Evolutionary conservation across 148 eudicot genomes (phyloP).

Genomic region (Rhododendron mucronatum): DNA sequence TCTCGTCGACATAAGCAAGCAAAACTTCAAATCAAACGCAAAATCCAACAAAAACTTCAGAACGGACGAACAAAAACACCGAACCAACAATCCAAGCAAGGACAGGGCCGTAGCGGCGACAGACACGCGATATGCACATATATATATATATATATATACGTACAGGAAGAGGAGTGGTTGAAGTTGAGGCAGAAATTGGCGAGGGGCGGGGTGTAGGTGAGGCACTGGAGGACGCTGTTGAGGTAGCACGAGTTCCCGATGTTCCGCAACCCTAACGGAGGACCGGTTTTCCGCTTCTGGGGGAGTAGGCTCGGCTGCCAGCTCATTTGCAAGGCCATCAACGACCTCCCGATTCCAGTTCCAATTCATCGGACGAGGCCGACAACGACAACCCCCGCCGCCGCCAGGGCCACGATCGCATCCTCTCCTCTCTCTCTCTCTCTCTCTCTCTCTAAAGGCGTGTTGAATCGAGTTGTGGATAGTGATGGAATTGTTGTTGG

Average conservation of each 20-base stretch:
- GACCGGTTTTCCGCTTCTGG: slow-evolving; percentile 48
- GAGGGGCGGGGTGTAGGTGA: slow-evolving; percentile 96
- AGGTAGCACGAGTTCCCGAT: slow-evolving; percentile 90
- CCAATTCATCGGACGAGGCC: slow-evolving; percentile 12
- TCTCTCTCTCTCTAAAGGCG: neutral
- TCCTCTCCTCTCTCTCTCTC: slow-evolving; percentile 16
- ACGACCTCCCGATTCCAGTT: slow-evolving; percentile 20
- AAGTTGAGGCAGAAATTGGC: slow-evolving; percentile 74
- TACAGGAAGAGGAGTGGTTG: slow-evolving; percentile 67
- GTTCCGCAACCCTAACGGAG: slow-evolving; percentile 83
- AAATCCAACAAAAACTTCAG: no score
- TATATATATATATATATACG: neutral
- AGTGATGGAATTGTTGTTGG: neutral
- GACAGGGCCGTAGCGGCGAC: no score
- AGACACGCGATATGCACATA: neutral
- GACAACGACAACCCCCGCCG: slow-evolving; percentile 6
- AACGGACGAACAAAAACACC: no score
- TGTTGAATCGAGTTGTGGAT: neutral
- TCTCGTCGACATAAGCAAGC: no score
- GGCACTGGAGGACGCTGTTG: slow-evolving; percentile 95
- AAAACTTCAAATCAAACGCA: no score
- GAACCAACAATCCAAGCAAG: no score
- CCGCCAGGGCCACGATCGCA: slow-evolving; percentile 29
- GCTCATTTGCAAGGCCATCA: slow-evolving; percentile 78
- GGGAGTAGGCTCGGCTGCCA: slow-evolving; percentile 57